Percentiles rank a stretch among this genome's conserved stretches.
These are phyloP conservation scores for Chrysoporthe austroafricana DNA, from an alignment of 2,329 filamentous ascomycete genomes.

Conservation along the genomic window DNA sequence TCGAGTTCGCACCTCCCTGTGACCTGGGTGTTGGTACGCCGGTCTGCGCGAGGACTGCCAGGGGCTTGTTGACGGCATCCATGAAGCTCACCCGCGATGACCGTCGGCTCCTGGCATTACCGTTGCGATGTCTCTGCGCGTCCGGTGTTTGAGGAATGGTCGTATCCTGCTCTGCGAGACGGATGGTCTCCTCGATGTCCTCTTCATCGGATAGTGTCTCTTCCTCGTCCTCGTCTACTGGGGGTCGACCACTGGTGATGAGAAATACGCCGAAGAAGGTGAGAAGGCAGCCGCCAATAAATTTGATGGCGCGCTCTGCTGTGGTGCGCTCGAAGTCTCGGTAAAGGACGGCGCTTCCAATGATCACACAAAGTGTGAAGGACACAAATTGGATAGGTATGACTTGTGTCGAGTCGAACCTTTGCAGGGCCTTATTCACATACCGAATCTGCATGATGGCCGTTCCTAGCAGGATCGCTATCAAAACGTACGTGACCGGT, in stretches of 20 bases:
- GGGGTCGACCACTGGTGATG: constrained; percentile 82
- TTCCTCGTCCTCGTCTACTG: constrained; percentile 61
- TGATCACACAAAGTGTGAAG: constrained; percentile 93
- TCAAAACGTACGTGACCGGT: constrained; percentile 86
- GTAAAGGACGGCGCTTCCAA: constrained; percentile 91
- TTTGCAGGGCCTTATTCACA: constrained; percentile 83
- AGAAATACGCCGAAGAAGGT: constrained; percentile 98
- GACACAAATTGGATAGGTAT: constrained; percentile 97
- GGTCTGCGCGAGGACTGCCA: constrained; percentile 41
- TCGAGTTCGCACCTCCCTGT: constrained; percentile 32
- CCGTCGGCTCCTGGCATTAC: constrained; percentile 45
- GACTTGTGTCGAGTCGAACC: constrained; percentile 96
- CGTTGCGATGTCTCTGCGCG: constrained; percentile 35
- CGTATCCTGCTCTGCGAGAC: constrained; percentile 58
- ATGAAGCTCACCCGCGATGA: constrained; percentile 54
- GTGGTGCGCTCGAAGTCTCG: constrained; percentile 90
- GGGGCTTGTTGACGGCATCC: constrained; percentile 42
- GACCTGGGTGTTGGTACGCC: constrained; percentile 43
- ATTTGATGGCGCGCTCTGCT: constrained; percentile 74
- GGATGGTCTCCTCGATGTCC: constrained; percentile 67
- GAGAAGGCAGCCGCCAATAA: constrained; percentile 85
- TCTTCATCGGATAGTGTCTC: constrained; percentile 59
- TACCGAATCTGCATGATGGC: constrained; percentile 98
- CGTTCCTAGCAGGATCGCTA: constrained; percentile 77
- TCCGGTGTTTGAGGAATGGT: constrained; percentile 44